Base-by-base conservation (phyloP, 495 filamentous ascomycete species). In the Talaromyces stipitatus region DNA sequence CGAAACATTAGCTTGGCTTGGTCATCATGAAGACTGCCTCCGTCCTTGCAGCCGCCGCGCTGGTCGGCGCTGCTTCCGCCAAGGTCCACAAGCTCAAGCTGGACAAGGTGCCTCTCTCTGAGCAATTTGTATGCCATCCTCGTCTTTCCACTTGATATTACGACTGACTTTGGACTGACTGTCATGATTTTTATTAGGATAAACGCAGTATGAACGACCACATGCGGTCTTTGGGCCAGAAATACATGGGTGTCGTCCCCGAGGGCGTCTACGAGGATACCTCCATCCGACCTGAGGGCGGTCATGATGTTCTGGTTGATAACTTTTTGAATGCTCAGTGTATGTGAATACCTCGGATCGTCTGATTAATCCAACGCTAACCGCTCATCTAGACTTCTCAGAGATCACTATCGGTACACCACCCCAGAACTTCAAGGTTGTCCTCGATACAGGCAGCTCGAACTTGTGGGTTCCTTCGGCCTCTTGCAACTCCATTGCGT, bases 261-360 rank as follows among this genome's bases (percentile, higher is more conserved):
- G 65, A 78, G 60, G 79, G 91, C 50, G 78, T 92, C 66, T 95
- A 96, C 80, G 82, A 84, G 64, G 87, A 90, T 54, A 82, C 84
- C 54, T 77, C 84, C 23, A 72, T 89, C 68, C 82, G 88, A 57
- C 73, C 74, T 29, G 78, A 87, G 52, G 79, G 78, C 56, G 82
- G 82, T 58, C 92, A 98, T 64, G 82, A 85, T 30, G 88, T 99
- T 16, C 86, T 94, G 51, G 85, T 99, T 60, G 88, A 85, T 69
- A 99, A 99, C 80, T 99, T 97, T 78, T 76, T 99, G 75, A 99
- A 99, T 65, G 95, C 95, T 56, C 95, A 99, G 74, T 99, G 92
- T 96, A 85, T 63, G 89, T 62, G 48, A 26, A 48, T 72, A 0
- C 20, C 1, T 58, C 22, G 28, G 23, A 29, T 11, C 28, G 16